Evolutionary conservation across 2,329 filamentous ascomycete genomes (phyloP).

Genomic region (Cladophialophora bantiana): DNA sequence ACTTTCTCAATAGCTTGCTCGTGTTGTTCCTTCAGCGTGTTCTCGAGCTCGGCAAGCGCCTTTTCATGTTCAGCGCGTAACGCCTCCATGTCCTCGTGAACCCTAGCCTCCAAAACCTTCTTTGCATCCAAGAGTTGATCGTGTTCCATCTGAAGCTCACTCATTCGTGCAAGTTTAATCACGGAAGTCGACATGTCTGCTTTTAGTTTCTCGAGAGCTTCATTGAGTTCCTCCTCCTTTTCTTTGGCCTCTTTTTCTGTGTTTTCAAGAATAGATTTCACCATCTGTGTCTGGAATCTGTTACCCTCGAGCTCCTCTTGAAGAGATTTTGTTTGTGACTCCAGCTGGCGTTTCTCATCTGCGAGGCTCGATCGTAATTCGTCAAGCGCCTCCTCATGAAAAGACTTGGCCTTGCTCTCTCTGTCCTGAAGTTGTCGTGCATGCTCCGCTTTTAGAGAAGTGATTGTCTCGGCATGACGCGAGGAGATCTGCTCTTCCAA

Average conservation of each 20-base stretch:
- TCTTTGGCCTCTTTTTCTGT: constrained; percentile 29
- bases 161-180: constrained; percentile 30
- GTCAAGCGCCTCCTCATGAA: constrained; percentile 25
- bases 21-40: constrained; percentile 29
- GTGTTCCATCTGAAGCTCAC: constrained; percentile 32
- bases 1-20: constrained; percentile 30
- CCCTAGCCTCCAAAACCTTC: constrained; percentile 21
- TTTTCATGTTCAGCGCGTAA: constrained; percentile 30
- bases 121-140: constrained; percentile 32
- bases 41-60: constrained; percentile 24
- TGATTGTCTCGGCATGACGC: constrained; percentile 22
- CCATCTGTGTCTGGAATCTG: constrained; percentile 32
- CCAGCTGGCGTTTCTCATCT: constrained; percentile 46
- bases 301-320: constrained; percentile 41
- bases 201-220: constrained; percentile 30
- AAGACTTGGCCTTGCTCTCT: constrained; percentile 17
- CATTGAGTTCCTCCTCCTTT: constrained; percentile 30
- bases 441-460: constrained; percentile 27
- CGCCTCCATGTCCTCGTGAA: constrained; percentile 26
- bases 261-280: constrained; percentile 34
- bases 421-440: constrained; percentile 26
- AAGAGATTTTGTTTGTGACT: constrained; percentile 46
- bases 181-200: constrained; percentile 31
- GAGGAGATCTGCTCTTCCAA: constrained; percentile 28
- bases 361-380: constrained; percentile 36